Evolutionary conservation across 345 rosid species (phyloP), one percentile per base, ranked within the genome.

Genomic region (Theobroma cacao): DNA sequence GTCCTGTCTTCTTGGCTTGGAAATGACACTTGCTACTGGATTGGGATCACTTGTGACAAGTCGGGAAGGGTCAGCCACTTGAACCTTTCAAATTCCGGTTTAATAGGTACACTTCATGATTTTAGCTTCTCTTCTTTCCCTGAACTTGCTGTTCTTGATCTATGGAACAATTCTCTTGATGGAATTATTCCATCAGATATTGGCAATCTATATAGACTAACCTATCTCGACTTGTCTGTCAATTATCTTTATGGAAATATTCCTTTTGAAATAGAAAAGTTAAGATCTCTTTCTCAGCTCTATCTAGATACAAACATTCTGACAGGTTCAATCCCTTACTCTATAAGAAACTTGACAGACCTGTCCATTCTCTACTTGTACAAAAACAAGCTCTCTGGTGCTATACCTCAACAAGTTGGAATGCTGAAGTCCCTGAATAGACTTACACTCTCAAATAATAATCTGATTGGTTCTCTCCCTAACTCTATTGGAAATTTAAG

Each of bases 81-180:
- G 2, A 48, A 20, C 28, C 67, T 77, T 11, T n/a, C 55, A 17
- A 0, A 1, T 26, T 40, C n/a, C 8, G 1, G 41, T 38, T 28
- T 77, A 7, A 26, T 0, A 18, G 66, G 22, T 61, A 47, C 56
- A 10, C 81, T 78, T 3, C 41, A 34, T 0, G 5, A 14, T 28
- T 66, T 72, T 28, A 50, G 41, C n/a, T 72, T 62, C 58, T 63
- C 55, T 17, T 48, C 72, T 26, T 76, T 76, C 12, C 43, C 79
- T 7, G n/a, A 64, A 8, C 63, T 76, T 20, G 14, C 15, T 7
- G 24, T 26, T 10, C 62, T 76, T n/a, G 41, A 75, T 5, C 79
- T 76, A 20, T 1, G 15, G n/a, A 1, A 31, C 22, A 75, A 75
- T 55, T 41, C 33, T 38, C 78, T 75, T 14, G 18, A 34, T 10